Evolutionary conservation across 1,139 yeast genomes (phyloP).

Genomic region (Yamadazyma aaseri): DNA sequence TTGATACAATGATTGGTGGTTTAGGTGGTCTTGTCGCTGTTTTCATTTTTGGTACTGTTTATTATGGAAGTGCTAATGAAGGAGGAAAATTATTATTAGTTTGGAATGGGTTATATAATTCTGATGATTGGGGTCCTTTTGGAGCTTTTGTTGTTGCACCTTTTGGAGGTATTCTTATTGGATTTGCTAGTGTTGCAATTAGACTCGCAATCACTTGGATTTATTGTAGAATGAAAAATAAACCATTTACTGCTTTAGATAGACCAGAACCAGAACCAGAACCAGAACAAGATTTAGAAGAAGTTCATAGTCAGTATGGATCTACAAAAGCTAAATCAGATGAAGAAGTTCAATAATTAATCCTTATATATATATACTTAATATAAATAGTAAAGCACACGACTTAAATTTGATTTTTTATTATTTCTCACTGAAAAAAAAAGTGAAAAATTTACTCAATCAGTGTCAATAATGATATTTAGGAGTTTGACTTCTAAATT

Average conservation of each 20-base stretch:
- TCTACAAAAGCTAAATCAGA: slow-evolving; percentile 11
- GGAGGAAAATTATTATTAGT: slow-evolving; percentile 75
- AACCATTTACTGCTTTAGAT: slow-evolving; percentile 57
- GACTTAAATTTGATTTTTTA: too few relatives aligned
- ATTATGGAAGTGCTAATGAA: slow-evolving; percentile 65
- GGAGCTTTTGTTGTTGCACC: slow-evolving; percentile 95
- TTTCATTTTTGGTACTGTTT: slow-evolving; percentile 79
- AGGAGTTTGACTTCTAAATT: slow-evolving; percentile 7
- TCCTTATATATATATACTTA: neutral
- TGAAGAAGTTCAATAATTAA: slow-evolving; percentile 2
- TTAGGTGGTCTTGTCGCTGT: slow-evolving; percentile 78
- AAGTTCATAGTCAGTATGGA: slow-evolving; percentile 11
- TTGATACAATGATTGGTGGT: slow-evolving; percentile 83
- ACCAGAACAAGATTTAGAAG: slow-evolving; percentile 7
- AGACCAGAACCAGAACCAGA: slow-evolving; percentile 33
- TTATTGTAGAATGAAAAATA: slow-evolving; percentile 37
- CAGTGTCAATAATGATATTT: slow-evolving; percentile 4
- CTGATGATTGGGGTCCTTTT: slow-evolving; percentile 89
- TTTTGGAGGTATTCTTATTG: slow-evolving; percentile 67
- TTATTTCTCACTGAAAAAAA: slow-evolving; percentile 2
- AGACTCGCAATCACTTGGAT: slow-evolving; percentile 45
- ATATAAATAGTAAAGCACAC: neutral
- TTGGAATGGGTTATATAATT: slow-evolving; percentile 75
- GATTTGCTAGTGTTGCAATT: slow-evolving; percentile 49
- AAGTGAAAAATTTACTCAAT: slow-evolving; percentile 4